A percentile compares a stretch with the other conserved stretches of the same genome.
Evolutionary conservation across 176 grass and related monocot species (phyloP).

Genomic region (Thinopyrum elongatum): DNA sequence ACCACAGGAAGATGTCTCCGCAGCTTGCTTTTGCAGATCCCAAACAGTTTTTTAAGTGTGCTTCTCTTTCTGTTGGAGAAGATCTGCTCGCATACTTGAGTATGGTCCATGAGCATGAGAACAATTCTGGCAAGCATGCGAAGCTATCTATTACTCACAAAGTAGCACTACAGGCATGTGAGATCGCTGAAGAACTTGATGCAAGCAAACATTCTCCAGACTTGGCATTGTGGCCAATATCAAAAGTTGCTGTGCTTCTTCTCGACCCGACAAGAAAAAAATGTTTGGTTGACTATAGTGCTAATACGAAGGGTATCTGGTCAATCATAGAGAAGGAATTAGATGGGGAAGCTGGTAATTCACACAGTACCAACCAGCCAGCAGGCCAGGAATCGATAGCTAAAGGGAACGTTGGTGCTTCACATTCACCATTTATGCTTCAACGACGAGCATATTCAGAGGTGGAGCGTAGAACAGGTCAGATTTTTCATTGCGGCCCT

Average conservation of each 20-base stretch:
- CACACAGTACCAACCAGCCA: too few relatives aligned
- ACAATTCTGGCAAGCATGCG: background rate
- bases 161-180: conserved; percentile 42
- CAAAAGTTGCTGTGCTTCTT: conserved; percentile 60
- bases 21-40: conserved; percentile 35
- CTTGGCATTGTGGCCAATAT: conserved; percentile 48
- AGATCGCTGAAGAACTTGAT: conserved; percentile 48
- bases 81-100: conserved; percentile 33
- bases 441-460: conserved; percentile 52
- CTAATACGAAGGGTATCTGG: conserved; percentile 44
- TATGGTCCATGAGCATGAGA: conserved; percentile 15
- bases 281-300: conserved; percentile 54
- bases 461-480: conserved; percentile 61
- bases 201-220: conserved; percentile 24
- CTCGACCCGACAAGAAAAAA: conserved; percentile 32
- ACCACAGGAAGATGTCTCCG: conserved; percentile 60
- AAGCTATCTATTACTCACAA: conserved; percentile 45
- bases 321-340: conserved; percentile 63
- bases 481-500: background rate
- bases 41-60: conserved; percentile 31
- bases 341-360: background rate
- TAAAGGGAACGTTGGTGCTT: background rate
- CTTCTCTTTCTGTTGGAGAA: conserved; percentile 29
- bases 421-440: conserved; percentile 11
- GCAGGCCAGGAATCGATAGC: background rate